Conservation (phyloP, 139 green algal species). For the Chlorokybus atmophyticus region DNA sequence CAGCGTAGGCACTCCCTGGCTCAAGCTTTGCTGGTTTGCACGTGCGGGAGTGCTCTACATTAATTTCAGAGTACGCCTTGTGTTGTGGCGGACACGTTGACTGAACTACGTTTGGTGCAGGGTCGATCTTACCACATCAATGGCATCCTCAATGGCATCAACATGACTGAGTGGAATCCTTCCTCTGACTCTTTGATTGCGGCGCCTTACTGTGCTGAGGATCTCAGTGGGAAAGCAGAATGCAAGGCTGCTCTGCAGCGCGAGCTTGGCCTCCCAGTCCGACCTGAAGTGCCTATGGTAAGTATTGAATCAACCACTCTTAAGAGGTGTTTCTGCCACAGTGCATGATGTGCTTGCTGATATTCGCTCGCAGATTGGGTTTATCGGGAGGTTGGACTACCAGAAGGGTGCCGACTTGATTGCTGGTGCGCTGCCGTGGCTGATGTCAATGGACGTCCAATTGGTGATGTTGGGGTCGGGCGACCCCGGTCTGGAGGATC, state of each 20-base stretch:
- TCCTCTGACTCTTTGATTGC: slow-evolving; percentile 31
- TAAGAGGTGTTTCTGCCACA: too few relatives aligned
- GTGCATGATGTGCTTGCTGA: too few relatives aligned
- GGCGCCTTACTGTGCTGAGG: slow-evolving; percentile 10
- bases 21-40: too few relatives aligned
- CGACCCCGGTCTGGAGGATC: slow-evolving; percentile 46
- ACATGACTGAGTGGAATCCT: slow-evolving; percentile 46
- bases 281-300: slow-evolving; percentile 16
- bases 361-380: slow-evolving; percentile 48
- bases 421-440: not conserved
- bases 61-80: too few relatives aligned
- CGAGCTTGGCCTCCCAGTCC: slow-evolving; percentile 36
- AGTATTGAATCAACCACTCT: too few relatives aligned
- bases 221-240: slow-evolving; percentile 34
- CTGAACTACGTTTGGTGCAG: slow-evolving; percentile 6
- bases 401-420: slow-evolving; percentile 45
- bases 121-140: slow-evolving; percentile 34
- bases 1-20: too few relatives aligned
- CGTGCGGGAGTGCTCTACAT: too few relatives aligned
- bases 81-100: not conserved
- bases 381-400: slow-evolving; percentile 85
- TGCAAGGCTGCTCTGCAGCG: slow-evolving; percentile 38
- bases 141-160: slow-evolving; percentile 73
- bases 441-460: slow-evolving; percentile 30
- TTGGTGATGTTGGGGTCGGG: slow-evolving; percentile 69